Evolutionary conservation across 495 filamentous ascomycete genomes (phyloP).

Genomic region (Venustampulla echinocandica): DNA sequence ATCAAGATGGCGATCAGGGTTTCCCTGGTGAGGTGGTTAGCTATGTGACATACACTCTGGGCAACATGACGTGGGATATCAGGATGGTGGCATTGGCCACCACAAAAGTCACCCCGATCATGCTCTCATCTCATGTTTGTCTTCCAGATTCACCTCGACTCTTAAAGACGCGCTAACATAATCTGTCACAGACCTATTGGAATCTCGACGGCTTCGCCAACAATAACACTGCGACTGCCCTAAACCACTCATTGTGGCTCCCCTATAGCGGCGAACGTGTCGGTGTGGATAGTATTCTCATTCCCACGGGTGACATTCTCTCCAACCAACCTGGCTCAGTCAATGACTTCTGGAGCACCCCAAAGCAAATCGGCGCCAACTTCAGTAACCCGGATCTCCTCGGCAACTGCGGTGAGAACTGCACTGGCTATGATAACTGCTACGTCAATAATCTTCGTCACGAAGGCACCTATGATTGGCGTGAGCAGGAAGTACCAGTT

Average conservation of each 20-base stretch:
- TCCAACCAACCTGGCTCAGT: constrained; percentile 48
- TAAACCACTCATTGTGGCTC: constrained; percentile 67
- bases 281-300: constrained; percentile 64
- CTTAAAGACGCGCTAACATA: neutral
- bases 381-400: constrained; percentile 46
- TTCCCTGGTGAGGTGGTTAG: constrained; percentile 76
- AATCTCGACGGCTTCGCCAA: constrained; percentile 74
- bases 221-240: constrained; percentile 47
- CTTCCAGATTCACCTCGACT: neutral
- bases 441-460: constrained; percentile 34
- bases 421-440: constrained; percentile 66
- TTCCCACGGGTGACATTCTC: constrained; percentile 71
- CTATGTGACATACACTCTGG: constrained; percentile 63
- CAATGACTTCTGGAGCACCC: constrained; percentile 66
- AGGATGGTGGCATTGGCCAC: constrained; percentile 46
- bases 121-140: constrained; percentile 46
- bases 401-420: constrained; percentile 60
- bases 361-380: constrained; percentile 66
- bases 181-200: constrained; percentile 65
- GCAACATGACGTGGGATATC: constrained; percentile 42
- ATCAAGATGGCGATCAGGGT: constrained; percentile 59
- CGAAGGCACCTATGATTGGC: constrained; percentile 48
- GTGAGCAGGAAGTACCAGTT: constrained; percentile 42
- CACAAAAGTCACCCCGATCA: constrained; percentile 55
- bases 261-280: constrained; percentile 63